Base-by-base conservation (phyloP, 352 stramenopile species). In the Phytophthora macrochlamydospora region DNA sequence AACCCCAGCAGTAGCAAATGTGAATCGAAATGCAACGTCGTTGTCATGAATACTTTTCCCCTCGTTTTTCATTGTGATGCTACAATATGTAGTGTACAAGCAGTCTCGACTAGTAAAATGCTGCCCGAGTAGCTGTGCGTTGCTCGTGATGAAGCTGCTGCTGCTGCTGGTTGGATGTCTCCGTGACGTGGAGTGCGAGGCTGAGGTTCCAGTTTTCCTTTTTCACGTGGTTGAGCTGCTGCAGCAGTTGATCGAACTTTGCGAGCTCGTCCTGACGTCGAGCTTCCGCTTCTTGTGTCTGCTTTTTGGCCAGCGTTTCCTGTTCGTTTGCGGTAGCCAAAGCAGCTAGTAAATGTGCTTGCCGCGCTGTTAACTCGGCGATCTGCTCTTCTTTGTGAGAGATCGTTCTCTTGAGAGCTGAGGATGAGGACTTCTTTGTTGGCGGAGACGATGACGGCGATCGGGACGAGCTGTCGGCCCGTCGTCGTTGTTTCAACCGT, bases 301-400 rank as follows among this genome's bases (percentile, higher is more conserved):
- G 75, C 24, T 74, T 62, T 53, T 92, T 94, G 1, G 81, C 83
- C n/a, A 77, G 38, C 35, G 81, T 92, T 65, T 94, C 85, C 45
- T 93, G 83, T 46, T 92, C 83, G 37, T 94, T 94, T 2, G 85
- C 83, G 9, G 76, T 75, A 18, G 85, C 84, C 6, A 93, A 67
- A 3, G 83, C 87, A 28, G 71, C 68, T 63, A 69, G 65, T 29
- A 69, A 76, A 44, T 73, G 71, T 38, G 63, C 77, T 55, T 68
- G 71, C 43, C 44, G 69, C 28, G 37, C 49, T 35, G 65, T 43
- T 1, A 89, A 51, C 43, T 69, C 66, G 5, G 54, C 59, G 28
- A 90, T 59, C 24, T 87, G 65, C 7, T 81, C 63, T 31, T 90
- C 71, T 38, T 87, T 84, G 32, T 72, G 71, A 35, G 35, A 50